Percentiles rank a stretch among this genome's conserved stretches.
These are phyloP conservation scores for Pestalotiopsis sp. DNA, from an alignment of 2,329 filamentous ascomycete genomes.

Conservation along the genomic window DNA sequence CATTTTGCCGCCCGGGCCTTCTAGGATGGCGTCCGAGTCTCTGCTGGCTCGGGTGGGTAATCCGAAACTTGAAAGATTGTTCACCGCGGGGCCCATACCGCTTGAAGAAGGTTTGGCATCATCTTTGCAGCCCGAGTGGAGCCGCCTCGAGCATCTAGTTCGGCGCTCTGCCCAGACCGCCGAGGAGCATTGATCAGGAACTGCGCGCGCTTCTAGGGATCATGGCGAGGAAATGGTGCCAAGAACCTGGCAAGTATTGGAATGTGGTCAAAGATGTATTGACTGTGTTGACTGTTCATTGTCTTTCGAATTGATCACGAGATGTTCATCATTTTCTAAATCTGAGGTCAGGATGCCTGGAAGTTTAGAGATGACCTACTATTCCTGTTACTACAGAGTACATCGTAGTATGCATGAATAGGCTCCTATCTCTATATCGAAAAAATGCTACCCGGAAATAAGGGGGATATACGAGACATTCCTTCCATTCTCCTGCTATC, in stretches of 20 bases:
- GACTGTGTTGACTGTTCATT: neutral
- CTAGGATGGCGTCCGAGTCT: neutral
- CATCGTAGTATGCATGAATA: too few relatives aligned
- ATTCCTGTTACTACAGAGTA: too few relatives aligned
- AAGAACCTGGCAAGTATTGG: neutral
- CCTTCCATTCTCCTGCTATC: neutral
- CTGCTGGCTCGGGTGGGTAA: neutral
- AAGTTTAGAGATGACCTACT: too few relatives aligned
- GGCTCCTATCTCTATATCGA: neutral
- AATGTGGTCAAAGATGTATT: neutral
- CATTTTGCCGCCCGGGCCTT: neutral
- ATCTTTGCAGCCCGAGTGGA: slow-evolving; percentile 7
- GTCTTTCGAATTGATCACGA: too few relatives aligned
- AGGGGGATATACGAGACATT: neutral
- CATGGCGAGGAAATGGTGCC: neutral
- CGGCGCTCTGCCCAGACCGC: neutral
- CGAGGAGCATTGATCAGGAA: neutral
- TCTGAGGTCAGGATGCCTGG: too few relatives aligned
- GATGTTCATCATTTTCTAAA: too few relatives aligned
- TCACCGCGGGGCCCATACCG: neutral
- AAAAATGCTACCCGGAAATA: neutral
- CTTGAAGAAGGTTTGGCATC: slow-evolving; percentile 5
- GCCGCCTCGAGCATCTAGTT: neutral
- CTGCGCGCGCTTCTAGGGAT: neutral
- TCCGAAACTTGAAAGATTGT: neutral